Percentiles rank a stretch among this genome's conserved stretches.
Evolutionary conservation across 2,329 filamentous ascomycete species (phyloP).

Genomic region (Albifimbria verrucaria): DNA sequence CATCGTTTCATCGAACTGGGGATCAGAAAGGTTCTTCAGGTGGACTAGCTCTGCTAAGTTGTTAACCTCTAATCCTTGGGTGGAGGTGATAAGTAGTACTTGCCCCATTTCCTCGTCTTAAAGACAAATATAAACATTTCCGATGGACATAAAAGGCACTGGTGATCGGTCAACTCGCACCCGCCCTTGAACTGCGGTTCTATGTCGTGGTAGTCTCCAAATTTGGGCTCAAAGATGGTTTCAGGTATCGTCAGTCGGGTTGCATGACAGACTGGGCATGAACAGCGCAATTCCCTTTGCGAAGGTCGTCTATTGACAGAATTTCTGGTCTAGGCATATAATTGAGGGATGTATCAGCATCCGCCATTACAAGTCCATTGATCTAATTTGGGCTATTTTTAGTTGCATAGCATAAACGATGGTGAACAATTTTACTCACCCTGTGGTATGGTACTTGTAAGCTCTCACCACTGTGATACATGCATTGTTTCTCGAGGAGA

Average conservation of each 20-base stretch:
- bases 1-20: background rate
- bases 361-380: background rate
- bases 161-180: constrained; percentile 8
- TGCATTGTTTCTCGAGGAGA: constrained; percentile 2
- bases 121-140: constrained; percentile 12
- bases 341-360: background rate
- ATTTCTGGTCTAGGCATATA: background rate
- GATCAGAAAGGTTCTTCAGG: background rate
- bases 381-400: no score
- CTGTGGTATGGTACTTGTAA: constrained; percentile 12
- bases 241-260: background rate
- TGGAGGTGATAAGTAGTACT: background rate
- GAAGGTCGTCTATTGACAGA: background rate
- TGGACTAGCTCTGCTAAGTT: background rate
- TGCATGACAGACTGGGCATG: background rate
- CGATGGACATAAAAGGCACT: constrained; percentile 12
- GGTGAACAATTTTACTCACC: no score
- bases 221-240: constrained; percentile 1
- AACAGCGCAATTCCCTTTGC: background rate
- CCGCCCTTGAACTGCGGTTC: background rate
- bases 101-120: constrained; percentile 13
- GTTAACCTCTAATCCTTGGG: background rate
- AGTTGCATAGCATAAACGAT: background rate
- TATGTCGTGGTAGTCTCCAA: constrained; percentile 5
- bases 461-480: constrained; percentile 1